Conservation (phyloP, 164 flowering plant species). For the Piper betle region DNA sequence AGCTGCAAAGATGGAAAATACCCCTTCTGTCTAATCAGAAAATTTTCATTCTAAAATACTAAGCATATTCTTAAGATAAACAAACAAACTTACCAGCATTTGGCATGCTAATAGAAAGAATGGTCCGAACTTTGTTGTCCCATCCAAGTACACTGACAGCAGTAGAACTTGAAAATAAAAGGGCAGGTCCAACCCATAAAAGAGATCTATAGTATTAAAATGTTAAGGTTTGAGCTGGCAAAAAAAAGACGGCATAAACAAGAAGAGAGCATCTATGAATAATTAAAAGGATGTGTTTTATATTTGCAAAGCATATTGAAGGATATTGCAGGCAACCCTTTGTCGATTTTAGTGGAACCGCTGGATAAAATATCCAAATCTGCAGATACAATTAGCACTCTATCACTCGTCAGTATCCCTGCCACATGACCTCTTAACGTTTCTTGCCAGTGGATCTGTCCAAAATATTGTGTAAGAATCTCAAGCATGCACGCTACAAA, state of each 20-base stretch:
- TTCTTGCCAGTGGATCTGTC: conserved; percentile 97
- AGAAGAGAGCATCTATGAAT: neutral
- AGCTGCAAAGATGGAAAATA: too few species aligned
- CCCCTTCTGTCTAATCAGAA: too few species aligned
- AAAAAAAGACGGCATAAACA: neutral
- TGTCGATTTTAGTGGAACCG: conserved; percentile 69
- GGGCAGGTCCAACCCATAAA: conserved; percentile 98
- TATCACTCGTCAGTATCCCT: conserved; percentile 77
- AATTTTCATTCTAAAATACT: too few species aligned
- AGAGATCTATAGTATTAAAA: conserved; percentile 79
- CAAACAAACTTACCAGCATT: conserved; percentile 41
- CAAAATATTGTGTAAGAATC: neutral
- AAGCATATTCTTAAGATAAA: neutral
- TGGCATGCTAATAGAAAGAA: conserved; percentile 79
- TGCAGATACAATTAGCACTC: conserved; percentile 80
- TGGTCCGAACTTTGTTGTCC: conserved; percentile 90
- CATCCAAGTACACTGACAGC: conserved; percentile 84
- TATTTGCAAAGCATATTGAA: conserved; percentile 8
- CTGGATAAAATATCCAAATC: conserved; percentile 74
- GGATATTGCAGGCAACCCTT: conserved; percentile 98
- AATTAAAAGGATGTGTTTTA: neutral
- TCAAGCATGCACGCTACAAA: neutral
- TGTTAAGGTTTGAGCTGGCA: conserved; percentile 33
- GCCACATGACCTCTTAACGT: conserved; percentile 92
- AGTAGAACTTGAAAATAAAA: conserved; percentile 85